Conservation (phyloP, 495 filamentous ascomycete genomes). For the Tuber calosporum region DNA sequence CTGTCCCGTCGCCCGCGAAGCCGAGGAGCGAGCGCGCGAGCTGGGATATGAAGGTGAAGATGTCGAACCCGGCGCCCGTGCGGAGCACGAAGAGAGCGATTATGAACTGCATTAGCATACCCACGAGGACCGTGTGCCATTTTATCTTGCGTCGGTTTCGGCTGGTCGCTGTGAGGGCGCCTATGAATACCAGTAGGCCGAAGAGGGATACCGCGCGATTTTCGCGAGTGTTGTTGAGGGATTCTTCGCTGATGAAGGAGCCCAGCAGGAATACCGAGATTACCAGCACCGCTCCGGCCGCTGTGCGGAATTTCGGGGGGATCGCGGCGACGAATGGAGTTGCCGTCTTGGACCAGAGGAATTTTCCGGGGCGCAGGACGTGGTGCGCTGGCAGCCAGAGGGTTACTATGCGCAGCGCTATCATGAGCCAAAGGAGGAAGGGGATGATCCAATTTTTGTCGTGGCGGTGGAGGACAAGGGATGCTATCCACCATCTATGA, state of each 20-base stretch:
- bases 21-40: constrained; percentile 63
- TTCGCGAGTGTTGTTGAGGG: constrained; percentile 64
- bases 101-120: constrained; percentile 82
- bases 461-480: constrained; percentile 62
- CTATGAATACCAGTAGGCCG: constrained; percentile 67
- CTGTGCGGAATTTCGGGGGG: constrained; percentile 57
- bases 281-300: constrained; percentile 53
- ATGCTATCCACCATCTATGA: constrained; percentile 78
- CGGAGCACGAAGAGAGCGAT: constrained; percentile 80
- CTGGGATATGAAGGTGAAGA: constrained; percentile 75
- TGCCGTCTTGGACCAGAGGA: constrained; percentile 59
- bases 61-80: constrained; percentile 67
- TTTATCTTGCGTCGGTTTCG: constrained; percentile 60
- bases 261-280: constrained; percentile 68
- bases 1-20: constrained; percentile 62
- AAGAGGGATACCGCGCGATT: constrained; percentile 76
- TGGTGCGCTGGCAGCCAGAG: constrained; percentile 63
- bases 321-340: constrained; percentile 49
- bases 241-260: constrained; percentile 61
- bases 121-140: constrained; percentile 84
- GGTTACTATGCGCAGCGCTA: constrained; percentile 65
- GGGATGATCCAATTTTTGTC: constrained; percentile 73
- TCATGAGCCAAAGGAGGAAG: constrained; percentile 70
- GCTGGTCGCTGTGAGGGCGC: constrained; percentile 60
- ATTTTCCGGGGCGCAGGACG: constrained; percentile 57